Percentiles rank a stretch among this genome's conserved stretches.
Conservation (phyloP, 345 rosid genomes). For the Pistacia vera region DNA sequence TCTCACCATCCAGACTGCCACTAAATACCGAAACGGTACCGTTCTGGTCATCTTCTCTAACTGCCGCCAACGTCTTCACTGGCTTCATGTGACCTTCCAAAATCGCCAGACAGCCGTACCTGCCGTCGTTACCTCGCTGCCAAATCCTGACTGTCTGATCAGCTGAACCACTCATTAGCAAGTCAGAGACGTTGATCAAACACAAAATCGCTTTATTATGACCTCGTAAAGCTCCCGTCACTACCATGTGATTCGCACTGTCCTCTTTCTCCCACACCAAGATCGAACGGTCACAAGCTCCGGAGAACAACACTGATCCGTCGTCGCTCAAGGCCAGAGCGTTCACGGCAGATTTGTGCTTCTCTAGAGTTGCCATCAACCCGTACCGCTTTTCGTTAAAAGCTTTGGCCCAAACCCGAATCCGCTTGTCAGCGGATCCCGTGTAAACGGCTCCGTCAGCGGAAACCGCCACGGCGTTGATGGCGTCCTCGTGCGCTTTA, state of each 20-base stretch:
- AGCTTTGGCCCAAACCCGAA: constrained; percentile 79
- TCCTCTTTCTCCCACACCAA: constrained; percentile 94
- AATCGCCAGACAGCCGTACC: constrained; percentile 65
- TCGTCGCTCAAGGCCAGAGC: constrained; percentile 71
- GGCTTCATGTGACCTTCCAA: constrained; percentile 72
- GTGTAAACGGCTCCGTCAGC: constrained; percentile 73
- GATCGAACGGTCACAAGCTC: constrained; percentile 93
- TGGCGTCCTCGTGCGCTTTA: constrained; percentile 81
- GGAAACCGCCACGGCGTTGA: constrained; percentile 77
- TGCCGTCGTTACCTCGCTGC: constrained; percentile 59
- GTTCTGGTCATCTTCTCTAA: constrained; percentile 33
- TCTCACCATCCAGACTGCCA: constrained; percentile 84
- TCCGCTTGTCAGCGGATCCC: constrained; percentile 82
- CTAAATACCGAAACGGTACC: constrained; percentile 58
- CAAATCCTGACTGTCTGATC: constrained; percentile 89
- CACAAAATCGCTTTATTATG: constrained; percentile 73
- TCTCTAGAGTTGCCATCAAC: constrained; percentile 71
- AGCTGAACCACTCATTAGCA: constrained; percentile 85
- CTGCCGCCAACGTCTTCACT: constrained; percentile 77
- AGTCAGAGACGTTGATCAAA: constrained; percentile 54
- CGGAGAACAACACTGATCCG: constrained; percentile 83
- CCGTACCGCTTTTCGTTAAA: constrained; percentile 46
- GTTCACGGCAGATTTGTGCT: constrained; percentile 87
- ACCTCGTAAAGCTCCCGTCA: constrained; percentile 86
- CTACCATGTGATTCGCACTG: constrained; percentile 65